Conservation (phyloP, 1,284 basidiomycete species). For the Ustilago bromivora region DNA sequence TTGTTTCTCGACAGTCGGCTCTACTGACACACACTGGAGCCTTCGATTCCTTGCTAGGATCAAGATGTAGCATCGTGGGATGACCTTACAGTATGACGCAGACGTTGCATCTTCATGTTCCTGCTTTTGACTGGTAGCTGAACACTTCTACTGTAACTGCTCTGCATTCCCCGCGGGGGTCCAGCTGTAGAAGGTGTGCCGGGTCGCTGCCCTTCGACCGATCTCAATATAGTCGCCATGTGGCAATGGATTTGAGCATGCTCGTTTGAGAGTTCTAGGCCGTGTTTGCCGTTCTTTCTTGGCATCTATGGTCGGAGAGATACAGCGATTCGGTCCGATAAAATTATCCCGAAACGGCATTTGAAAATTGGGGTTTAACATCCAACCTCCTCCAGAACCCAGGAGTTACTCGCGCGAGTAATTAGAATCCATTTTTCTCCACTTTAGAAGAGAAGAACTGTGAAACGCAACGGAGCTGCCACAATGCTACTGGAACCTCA, state of each 20-base stretch:
- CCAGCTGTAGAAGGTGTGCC: too few relatives aligned
- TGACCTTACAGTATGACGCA: not conserved
- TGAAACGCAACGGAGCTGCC: not conserved
- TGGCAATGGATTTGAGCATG: too few relatives aligned
- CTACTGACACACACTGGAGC: too few relatives aligned
- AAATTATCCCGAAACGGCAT: not conserved
- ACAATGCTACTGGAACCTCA: not conserved
- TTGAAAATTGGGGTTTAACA: not conserved
- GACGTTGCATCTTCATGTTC: not conserved
- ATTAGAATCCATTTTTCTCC: not conserved
- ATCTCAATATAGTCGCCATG: not conserved
- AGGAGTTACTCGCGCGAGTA: slow-evolving; percentile 8
- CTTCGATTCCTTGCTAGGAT: too few relatives aligned
- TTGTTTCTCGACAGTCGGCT: too few relatives aligned
- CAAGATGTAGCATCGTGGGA: too few relatives aligned
- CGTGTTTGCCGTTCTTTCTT: too few relatives aligned
- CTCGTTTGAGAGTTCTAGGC: too few relatives aligned
- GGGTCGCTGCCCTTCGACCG: not conserved
- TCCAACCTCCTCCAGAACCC: not conserved
- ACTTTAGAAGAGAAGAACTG: not conserved
- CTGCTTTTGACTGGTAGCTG: not conserved
- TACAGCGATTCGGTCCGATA: not conserved
- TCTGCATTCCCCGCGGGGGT: slow-evolving; percentile 16
- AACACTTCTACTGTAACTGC: not conserved
- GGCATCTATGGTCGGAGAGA: not conserved